Evolutionary conservation across 2,329 filamentous ascomycete species (phyloP), one percentile per base, ranked within the genome.

Genomic region (Clonostachys rhizophaga): DNA sequence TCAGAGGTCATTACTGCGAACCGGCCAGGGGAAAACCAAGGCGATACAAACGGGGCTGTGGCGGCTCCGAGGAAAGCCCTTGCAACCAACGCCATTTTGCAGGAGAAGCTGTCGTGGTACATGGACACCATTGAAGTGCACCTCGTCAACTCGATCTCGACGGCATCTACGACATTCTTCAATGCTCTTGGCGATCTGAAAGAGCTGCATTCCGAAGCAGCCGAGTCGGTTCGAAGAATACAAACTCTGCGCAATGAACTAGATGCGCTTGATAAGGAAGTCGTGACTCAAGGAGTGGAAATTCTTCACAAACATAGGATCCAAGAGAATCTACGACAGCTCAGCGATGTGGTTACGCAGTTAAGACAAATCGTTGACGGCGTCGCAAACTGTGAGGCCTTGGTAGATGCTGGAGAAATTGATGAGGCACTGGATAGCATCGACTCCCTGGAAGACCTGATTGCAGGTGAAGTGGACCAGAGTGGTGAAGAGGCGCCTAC

Each of bases 121-220:
- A 96, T 99, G 91, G 94, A 99, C 63, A 99, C 94, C 0, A 91
- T 99, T 18, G 94, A 99, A 63, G 90, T 99, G 47, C 94, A 99
- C 63, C 74, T 99, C 8, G 96, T 99, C 56, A 90, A 89, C 34
- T 96, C 91, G 0, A 99, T 99, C 52, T 97, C 92, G 3, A 91
- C 89, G 0, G 94, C 94, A 2, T 97, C 94, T 0, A 91, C 90
- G 1, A 96, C 92, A 0, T 99, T 99, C 66, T 99, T 99, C 59
- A 91, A 91, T 0, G 94, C 94, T 0, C 73, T 99, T 1, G 92
- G 94, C 1, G 95, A 91, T 1, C 72, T 99, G 34, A 87, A 90
- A 54, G 90, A 96, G 61, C 73, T 99, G 11, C 92, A 99, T 62
- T 86, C 86, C 0, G 94, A 99, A 65, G 91, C 94, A 7, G 87